A percentile compares a stretch with the other conserved stretches of the same genome.
Conservation (phyloP, 2,329 filamentous ascomycete species). For the Colletotrichum higginsianum region DNA sequence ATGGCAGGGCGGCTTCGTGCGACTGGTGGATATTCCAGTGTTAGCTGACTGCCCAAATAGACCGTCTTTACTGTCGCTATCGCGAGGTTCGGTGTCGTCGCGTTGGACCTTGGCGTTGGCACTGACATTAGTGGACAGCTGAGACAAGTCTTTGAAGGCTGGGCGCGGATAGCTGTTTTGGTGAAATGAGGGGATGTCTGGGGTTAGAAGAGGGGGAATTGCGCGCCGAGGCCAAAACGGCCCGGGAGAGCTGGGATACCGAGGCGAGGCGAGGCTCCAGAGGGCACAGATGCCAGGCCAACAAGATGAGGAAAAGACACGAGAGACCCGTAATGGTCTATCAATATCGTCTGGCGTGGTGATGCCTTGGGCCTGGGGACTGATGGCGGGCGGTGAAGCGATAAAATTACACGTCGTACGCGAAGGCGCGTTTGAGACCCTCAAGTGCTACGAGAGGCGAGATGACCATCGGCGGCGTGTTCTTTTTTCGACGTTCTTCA, state of each 20-base stretch:
- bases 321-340: slow-evolving; percentile 13
- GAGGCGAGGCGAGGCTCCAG: slow-evolving; percentile 9
- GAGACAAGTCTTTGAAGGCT: slow-evolving; percentile 13
- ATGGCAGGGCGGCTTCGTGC: slow-evolving; percentile 16
- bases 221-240: slow-evolving; percentile 29
- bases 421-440: slow-evolving; percentile 17
- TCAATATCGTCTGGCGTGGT: slow-evolving; percentile 17
- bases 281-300: slow-evolving; percentile 14
- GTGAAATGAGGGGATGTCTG: slow-evolving; percentile 20
- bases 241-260: neutral
- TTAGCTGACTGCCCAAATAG: slow-evolving; percentile 8
- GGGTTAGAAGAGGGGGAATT: slow-evolving; percentile 1
- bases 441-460: slow-evolving; percentile 26
- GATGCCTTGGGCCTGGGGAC: neutral
- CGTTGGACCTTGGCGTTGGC: neutral
- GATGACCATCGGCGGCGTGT: slow-evolving; percentile 35
- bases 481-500: slow-evolving; percentile 9
- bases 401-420: slow-evolving; percentile 27
- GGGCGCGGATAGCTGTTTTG: neutral
- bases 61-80: slow-evolving; percentile 21
- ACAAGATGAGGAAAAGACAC: slow-evolving; percentile 12
- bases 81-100: neutral
- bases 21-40: slow-evolving; percentile 39
- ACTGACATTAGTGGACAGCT: neutral
- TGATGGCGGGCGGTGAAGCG: neutral